These are phyloP conservation scores for Neurospora tetrasperma DNA, from an alignment of 495 filamentous ascomycete genomes.

Conservation along the genomic window DNA sequence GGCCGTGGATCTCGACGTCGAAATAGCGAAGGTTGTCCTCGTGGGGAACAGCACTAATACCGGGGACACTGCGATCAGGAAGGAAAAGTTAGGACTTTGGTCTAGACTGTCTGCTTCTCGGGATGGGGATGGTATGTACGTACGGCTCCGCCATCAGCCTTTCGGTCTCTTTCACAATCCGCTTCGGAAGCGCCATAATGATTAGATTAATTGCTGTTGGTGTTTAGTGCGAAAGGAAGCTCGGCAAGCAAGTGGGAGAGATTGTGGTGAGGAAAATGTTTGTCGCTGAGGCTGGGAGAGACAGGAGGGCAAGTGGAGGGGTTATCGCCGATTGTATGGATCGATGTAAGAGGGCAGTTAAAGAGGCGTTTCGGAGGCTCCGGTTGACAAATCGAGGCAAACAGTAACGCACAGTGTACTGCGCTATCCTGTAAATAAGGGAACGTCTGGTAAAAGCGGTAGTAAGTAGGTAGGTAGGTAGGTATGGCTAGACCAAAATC, in stretches of 20 bases:
- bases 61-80: slow-evolving; percentile 59
- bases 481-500: not conserved
- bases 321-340: not conserved
- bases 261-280: not conserved
- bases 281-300: not conserved
- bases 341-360: not conserved
- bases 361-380: not conserved
- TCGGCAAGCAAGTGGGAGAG: not conserved
- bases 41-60: slow-evolving; percentile 95
- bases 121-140: slow-evolving; percentile 22
- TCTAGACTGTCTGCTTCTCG: not conserved
- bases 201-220: not conserved
- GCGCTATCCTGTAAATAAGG: not conserved
- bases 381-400: not conserved
- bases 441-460: not conserved
- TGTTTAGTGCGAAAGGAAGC: not conserved
- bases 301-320: not conserved
- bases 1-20: slow-evolving; percentile 94
- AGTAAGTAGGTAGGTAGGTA: not conserved
- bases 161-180: slow-evolving; percentile 98
- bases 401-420: not conserved
- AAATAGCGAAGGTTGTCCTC: slow-evolving; percentile 98
- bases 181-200: slow-evolving; percentile 74
- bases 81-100: slow-evolving; percentile 12
- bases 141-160: slow-evolving; percentile 94